Base-by-base conservation (phyloP, 2,329 filamentous ascomycete genomes). In the Clonostachys rosea region DNA sequence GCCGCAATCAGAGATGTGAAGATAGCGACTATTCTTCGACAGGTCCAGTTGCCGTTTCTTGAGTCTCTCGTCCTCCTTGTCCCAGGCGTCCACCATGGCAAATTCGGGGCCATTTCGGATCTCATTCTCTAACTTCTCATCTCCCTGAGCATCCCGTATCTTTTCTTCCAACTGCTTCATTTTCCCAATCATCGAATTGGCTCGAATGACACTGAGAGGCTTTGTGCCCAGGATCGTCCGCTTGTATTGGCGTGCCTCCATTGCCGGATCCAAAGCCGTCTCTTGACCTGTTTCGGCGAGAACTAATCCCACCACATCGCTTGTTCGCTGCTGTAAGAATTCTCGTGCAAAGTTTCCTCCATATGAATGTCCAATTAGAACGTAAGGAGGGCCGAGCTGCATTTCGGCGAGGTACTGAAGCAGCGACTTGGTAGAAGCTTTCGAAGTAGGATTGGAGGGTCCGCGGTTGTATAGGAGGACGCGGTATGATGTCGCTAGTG, bases 221-320 rank as follows among this genome's bases (percentile, higher is more conserved):
- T 49, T 57, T 6, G 47, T 37, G 1, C 47, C 48, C 2, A 57
- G 5, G 3, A 56, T 44, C 13, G 43, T 44, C 2, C 39, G 44
- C 5, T 43, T 20, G 33, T 57, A 57, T 18, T 57, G 55, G 3
- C 40, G 7, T 20, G 55, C 40, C 18, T 56, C 55, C 2, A 52
- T 33, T 41, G 17, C 7, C 0, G 45, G 13, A 7, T 47, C 52
- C 41, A 53, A 42, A 11, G 40, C 52, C 7, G 55, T 54, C 33
- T 57, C 55, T 16, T 56, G 55, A 5, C 55, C 55, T 1, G 55
- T 57, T 16, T 57, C 55, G 2, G 47, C 55, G 5, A 57, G 53
- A 3, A 57, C 49, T 47, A 57, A 49, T 6, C 55, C 55, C 1
- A 50, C 53, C 5, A 57, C 48, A 9, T 53, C 41, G 4, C 44